Base-by-base conservation (phyloP, 768 basidiomycete species). In the Podaxis rugospora region DNA sequence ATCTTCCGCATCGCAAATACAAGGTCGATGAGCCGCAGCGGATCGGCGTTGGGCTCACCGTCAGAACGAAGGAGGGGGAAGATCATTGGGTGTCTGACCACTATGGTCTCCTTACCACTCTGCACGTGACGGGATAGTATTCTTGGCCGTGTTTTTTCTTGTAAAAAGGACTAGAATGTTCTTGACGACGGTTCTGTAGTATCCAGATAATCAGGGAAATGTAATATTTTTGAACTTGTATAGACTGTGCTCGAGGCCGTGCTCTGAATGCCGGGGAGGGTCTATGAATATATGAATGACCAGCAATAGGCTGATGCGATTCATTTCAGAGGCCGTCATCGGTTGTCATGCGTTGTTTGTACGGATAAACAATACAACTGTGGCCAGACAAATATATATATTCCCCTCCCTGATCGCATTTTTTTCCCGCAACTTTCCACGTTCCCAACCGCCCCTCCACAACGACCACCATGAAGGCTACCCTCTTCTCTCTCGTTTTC, bases 1-100 rank as follows among this genome's bases (percentile, higher is more conserved):
- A 83, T 66, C 71, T 83, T 35, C 70, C 80, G 6, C 74, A 78
- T 13, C 74, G 76, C 51, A 79, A 78, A 5, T 76, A 85, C 58
- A 76, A 75, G 53, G 76, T 90, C 37, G 81, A 82, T 5, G 76
- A 80, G 44, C 84, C 87, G 0, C 67, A 74, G 65, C 75, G 76
- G 46, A 78, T 91, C 36, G 90, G 89, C 2, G 71, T 85, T 35
- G 86, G 80, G 0, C 65, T 84, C 42, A 80, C 75, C 68, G 78
- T 78, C 16, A 64, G 62, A 14, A 72, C 73, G 4, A 78, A 75
- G 3, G 72, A 71, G 21, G 65, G 63, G 10, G 64, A 64, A 25
- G 65, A 66, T 25, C 40, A 70, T 2, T 90, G 82, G 80, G 77
- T 80, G 18, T 89, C 86, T 65, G 90, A 92, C 65, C 90, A 92